These are phyloP conservation scores for Antarctomyces pellizariae DNA, from an alignment of 495 filamentous ascomycete genomes.

Conservation along the genomic window DNA sequence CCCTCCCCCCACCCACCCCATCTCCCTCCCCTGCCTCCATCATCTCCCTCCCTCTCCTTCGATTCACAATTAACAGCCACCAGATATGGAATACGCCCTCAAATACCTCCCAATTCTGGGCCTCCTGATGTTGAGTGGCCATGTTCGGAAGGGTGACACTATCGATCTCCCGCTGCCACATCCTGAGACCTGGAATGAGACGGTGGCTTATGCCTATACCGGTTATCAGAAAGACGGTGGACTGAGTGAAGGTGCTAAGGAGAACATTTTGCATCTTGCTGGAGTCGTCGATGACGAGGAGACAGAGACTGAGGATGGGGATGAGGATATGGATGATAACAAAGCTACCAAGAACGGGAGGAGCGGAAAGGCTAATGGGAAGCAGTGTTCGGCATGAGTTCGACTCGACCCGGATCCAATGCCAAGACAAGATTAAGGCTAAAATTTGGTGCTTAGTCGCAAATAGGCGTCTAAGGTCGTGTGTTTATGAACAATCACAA, in stretches of 20 bases:
- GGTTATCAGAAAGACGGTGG: conserved; percentile 22
- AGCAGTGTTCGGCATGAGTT: no score
- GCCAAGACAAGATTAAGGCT: no score
- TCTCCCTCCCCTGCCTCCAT: not conserved
- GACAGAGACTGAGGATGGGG: no score
- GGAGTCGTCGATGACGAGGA: conserved; percentile 17
- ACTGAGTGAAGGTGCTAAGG: conserved; percentile 19
- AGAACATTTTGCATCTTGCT: conserved; percentile 29
- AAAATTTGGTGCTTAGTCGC: no score
- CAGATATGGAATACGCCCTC: conserved; percentile 26
- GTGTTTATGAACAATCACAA: no score
- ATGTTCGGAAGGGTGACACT: conserved; percentile 23
- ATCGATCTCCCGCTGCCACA: conserved; percentile 31
- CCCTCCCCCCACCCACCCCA: no score
- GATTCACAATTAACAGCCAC: not conserved
- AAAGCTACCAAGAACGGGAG: no score
- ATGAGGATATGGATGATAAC: no score
- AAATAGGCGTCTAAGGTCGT: no score
- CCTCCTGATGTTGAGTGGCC: conserved; percentile 24
- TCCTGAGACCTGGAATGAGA: conserved; percentile 26
- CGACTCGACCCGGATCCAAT: no score
- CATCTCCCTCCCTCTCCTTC: conserved; percentile 2
- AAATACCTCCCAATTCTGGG: conserved; percentile 26
- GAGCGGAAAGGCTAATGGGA: no score
- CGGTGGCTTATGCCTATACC: conserved; percentile 26